Base-by-base conservation (phyloP, 2,329 filamentous ascomycete genomes). In the Chaetomium sp. region DNA sequence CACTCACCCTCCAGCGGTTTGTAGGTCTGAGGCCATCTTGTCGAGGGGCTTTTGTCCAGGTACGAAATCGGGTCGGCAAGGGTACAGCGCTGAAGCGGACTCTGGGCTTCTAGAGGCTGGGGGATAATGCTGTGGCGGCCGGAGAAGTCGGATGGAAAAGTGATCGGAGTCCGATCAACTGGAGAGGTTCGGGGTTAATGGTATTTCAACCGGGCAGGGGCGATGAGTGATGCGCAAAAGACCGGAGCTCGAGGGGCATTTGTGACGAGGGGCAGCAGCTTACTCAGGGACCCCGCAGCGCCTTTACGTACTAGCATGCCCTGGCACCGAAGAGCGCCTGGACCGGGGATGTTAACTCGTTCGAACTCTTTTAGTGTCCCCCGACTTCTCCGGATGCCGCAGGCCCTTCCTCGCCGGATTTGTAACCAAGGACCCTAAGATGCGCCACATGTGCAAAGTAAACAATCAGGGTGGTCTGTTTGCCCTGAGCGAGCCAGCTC, bases 271-370 rank as follows among this genome's bases (percentile, higher is more conserved):
- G 72, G 69, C 69, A 75, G 74, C 73, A 75, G 74, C 73, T 75
- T 75, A 75, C 73, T 75, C 73, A 75, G 69, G 69, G 70, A 67
- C 70, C 70, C 74, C 70, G n/a, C n/a, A n/a, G n/a, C n/a, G 70
- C 66, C 69, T 67, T 68, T 63, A 65, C 64, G 64, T 71, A 67
- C 59, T 65, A 67, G 61, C 67, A 63, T 65, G 65, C 66, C 58
- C 67, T 65, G 65, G 51, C 64, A 59, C 59, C 60, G 45, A 33
- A 25, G 49, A 56, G 59, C 67, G 66, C 66, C 66, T 66, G 60
- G 68, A 55, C 67, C 65, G 49, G 59, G 25, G 23, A 57, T 50
- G 21, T 56, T 51, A 38, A 56, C 59, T 51, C 50, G 50, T 45
- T 50, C 23, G 21, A n/a, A 29, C 51, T 27, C 58, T 8, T 57